Percentiles rank a stretch among this genome's conserved stretches.
Evolutionary conservation across 23 red algal species (phyloP).

Genomic region (Agarophyton chilense): DNA sequence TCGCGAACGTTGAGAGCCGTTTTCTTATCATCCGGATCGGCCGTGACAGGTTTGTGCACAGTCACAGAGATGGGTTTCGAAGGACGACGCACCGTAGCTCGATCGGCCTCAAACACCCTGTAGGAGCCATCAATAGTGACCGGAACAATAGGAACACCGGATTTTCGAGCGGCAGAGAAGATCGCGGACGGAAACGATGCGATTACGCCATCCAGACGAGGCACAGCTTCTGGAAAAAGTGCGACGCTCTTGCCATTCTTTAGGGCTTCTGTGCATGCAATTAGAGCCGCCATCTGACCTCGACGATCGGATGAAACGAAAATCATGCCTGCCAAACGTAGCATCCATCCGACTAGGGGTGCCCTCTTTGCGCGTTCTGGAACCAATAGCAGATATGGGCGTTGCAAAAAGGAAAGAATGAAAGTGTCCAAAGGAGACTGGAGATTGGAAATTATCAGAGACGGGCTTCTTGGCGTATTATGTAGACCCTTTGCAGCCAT

Average conservation of each 20-base stretch:
- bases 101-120: neutral
- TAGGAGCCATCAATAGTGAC: conserved; percentile 41
- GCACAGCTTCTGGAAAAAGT: conserved; percentile 38
- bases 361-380: conserved; percentile 31
- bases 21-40: conserved; percentile 6
- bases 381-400: conserved; percentile 14
- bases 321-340: conserved; percentile 31
- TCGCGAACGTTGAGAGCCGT: conserved; percentile 1
- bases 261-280: neutral
- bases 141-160: conserved; percentile 34
- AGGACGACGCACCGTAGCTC: neutral
- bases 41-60: neutral
- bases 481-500: neutral
- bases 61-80: conserved; percentile 3
- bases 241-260: conserved; percentile 22
- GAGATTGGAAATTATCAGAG: conserved; percentile 48
- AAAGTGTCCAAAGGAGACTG: conserved; percentile 58
- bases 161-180: conserved; percentile 38
- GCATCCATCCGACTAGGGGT: conserved; percentile 58
- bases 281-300: conserved; percentile 26
- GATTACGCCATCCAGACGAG: conserved; percentile 13
- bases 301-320: conserved; percentile 8
- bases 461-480: neutral
- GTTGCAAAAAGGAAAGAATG: conserved; percentile 27
- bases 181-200: neutral